Conservation (phyloP, 768 basidiomycete genomes). For the Tylopilus subfusipes region DNA sequence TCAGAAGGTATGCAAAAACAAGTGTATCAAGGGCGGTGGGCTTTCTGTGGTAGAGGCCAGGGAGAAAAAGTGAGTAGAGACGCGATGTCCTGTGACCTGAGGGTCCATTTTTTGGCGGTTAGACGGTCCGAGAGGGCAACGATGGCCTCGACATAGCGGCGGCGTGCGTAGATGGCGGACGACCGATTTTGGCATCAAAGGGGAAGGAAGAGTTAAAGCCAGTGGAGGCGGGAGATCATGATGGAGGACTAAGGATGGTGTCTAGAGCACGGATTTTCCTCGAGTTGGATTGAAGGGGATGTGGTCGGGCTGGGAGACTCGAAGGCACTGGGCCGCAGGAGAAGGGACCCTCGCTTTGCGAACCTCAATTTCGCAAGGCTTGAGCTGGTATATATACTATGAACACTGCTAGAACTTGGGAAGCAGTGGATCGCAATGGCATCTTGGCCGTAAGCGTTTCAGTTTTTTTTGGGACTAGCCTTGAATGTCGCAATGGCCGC, state of each 20-base stretch:
- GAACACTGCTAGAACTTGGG: too few species aligned
- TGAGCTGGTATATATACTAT: too few species aligned
- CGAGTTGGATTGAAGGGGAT: conserved; percentile 35
- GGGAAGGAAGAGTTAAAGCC: conserved; percentile 67
- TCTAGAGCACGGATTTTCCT: conserved; percentile 36
- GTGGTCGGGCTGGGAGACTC: conserved; percentile 44
- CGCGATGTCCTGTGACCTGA: conserved; percentile 59
- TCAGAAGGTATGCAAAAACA: conserved; percentile 77
- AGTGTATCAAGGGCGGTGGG: conserved; percentile 83
- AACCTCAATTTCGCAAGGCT: too few species aligned
- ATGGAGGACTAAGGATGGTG: conserved; percentile 58
- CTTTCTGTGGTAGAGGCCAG: conserved; percentile 40
- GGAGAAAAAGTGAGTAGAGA: background rate
- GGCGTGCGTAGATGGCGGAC: conserved; percentile 46
- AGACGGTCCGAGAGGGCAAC: conserved; percentile 70
- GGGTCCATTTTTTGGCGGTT: conserved; percentile 76
- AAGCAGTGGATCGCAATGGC: too few species aligned
- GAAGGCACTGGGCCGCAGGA: conserved; percentile 39
- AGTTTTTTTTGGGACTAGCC: too few species aligned
- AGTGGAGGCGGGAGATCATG: conserved; percentile 63
- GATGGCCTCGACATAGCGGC: conserved; percentile 75
- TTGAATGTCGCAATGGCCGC: too few species aligned
- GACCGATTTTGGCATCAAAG: conserved; percentile 55
- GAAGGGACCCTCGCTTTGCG: too few species aligned
- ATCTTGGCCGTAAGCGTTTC: too few species aligned